Percentiles rank a stretch among this genome's conserved stretches.
These are phyloP conservation scores for Ceratobasidium sp. DNA, from an alignment of 1,284 basidiomycete genomes.

Conservation along the genomic window DNA sequence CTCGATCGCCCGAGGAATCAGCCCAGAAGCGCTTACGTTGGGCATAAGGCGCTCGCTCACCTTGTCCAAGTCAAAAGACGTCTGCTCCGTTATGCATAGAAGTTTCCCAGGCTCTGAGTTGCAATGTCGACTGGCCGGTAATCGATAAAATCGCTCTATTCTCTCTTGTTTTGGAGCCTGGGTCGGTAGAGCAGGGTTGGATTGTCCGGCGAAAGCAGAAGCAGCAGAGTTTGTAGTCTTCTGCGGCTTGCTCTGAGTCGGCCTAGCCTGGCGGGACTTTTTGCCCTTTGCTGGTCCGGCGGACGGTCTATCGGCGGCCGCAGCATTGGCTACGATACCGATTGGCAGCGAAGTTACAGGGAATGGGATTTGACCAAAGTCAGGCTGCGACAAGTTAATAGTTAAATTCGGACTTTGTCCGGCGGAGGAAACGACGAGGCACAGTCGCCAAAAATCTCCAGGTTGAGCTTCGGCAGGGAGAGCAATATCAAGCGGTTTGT, in stretches of 20 bases:
- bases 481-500: constrained; percentile 77
- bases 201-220: background rate
- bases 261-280: constrained; percentile 37
- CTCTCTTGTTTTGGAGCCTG: constrained; percentile 72
- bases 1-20: background rate
- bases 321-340: constrained; percentile 57
- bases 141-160: constrained; percentile 72
- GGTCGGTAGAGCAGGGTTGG: background rate
- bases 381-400: constrained; percentile 36
- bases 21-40: background rate
- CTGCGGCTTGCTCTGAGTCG: constrained; percentile 48
- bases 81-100: constrained; percentile 75
- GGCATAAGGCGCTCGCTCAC: constrained; percentile 62
- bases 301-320: background rate
- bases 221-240: constrained; percentile 48
- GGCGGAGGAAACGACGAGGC: constrained; percentile 67
- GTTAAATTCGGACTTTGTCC: constrained; percentile 49
- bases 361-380: constrained; percentile 60
- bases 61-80: constrained; percentile 91
- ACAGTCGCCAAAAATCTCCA: constrained; percentile 69
- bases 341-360: constrained; percentile 78
- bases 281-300: constrained; percentile 10
- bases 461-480: constrained; percentile 67
- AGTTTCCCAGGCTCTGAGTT: constrained; percentile 1
- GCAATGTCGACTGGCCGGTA: constrained; percentile 51